Conservation (phyloP, 345 rosid species). For the Excoecaria cochinchinensis region DNA sequence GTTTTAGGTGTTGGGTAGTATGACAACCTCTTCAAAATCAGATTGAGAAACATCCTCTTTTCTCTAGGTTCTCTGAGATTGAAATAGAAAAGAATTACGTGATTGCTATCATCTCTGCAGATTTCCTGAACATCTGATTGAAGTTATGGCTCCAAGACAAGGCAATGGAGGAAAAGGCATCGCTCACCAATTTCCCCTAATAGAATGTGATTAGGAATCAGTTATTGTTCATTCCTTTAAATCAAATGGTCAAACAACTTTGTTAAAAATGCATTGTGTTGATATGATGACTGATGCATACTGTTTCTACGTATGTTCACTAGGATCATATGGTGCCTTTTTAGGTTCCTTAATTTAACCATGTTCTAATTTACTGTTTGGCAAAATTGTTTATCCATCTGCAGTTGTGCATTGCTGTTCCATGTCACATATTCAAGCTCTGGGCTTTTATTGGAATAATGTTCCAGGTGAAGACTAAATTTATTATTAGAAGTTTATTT, state of each 20-base stretch:
- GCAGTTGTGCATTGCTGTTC: conserved; percentile 95
- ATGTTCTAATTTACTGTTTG: background rate
- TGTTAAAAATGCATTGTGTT: background rate
- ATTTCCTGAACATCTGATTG: background rate
- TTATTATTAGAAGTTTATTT: background rate
- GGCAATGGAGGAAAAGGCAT: background rate
- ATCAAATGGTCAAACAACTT: too few relatives aligned
- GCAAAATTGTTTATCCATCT: conserved; percentile 6
- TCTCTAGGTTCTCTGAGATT: background rate
- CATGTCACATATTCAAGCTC: conserved; percentile 83
- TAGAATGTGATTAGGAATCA: background rate
- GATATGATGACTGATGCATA: background rate
- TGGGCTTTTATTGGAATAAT: conserved; percentile 97
- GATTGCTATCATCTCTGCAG: background rate
- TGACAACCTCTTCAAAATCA: background rate
- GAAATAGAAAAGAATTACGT: background rate
- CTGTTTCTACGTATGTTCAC: background rate
- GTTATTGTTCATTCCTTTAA: background rate
- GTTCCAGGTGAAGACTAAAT: conserved; percentile 67
- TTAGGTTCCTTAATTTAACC: background rate
- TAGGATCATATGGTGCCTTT: background rate
- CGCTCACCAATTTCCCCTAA: background rate
- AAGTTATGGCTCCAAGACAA: background rate
- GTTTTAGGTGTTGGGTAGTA: background rate
- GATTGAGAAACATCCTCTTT: background rate